phyloP scores from a whole-genome alignment of 108 stramenopile genomes.

The Discostella stelligeroides region DNA sequence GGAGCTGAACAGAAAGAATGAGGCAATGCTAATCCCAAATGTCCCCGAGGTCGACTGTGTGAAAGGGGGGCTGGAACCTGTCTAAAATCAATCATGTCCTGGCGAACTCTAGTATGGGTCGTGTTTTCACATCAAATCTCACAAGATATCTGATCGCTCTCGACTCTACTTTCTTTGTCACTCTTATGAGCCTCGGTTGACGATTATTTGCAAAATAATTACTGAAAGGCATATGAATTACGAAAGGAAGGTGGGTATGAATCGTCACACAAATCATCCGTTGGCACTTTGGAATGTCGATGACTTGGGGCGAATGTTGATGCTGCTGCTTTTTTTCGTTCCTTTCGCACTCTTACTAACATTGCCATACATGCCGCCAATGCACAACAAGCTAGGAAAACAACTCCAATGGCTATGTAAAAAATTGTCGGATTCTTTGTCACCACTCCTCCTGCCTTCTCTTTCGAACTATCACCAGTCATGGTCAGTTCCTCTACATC shows the following conservation, averaged over 20 bases:
- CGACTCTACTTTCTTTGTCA: too few species aligned
- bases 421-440: slow-evolving; percentile 13
- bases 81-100: too few species aligned
- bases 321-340: slow-evolving; percentile 18
- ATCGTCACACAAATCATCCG: background rate
- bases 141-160: too few species aligned
- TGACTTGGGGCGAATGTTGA: background rate
- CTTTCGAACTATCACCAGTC: slow-evolving; percentile 2
- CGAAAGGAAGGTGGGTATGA: background rate
- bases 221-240: slow-evolving; percentile 3
- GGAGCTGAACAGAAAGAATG: too few species aligned
- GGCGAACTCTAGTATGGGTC: too few species aligned
- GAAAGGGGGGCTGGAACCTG: too few species aligned
- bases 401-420: slow-evolving; percentile 25
- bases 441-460: background rate
- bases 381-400: slow-evolving; percentile 23
- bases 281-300: background rate
- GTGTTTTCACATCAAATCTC: too few species aligned
- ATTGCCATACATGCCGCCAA: slow-evolving; percentile 14
- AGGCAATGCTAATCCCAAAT: too few species aligned
- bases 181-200: too few species aligned
- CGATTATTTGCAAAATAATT: background rate
- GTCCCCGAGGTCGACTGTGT: too few species aligned
- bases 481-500: slow-evolving; percentile 5
- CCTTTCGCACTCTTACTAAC: slow-evolving; percentile 14